Evolutionary conservation across 1,139 yeast genomes (phyloP), one percentile per base, ranked within the genome.

Genomic region (Magnusiomyces suaveolens): DNA sequence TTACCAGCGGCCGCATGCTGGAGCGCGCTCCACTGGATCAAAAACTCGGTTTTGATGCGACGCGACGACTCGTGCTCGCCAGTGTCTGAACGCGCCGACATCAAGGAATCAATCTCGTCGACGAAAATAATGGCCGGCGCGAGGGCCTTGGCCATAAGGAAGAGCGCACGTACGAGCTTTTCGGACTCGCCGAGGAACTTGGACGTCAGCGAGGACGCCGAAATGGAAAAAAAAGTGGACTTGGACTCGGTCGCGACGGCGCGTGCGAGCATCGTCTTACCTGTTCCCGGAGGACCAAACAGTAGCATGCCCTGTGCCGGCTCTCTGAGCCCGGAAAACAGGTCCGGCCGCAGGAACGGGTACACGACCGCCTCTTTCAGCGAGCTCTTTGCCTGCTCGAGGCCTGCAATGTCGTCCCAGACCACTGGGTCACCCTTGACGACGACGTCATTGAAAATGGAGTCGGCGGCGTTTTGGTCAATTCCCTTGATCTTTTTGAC

Each of bases 281-380:
- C 98, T 0, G 98, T 92, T 21, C 98, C 98, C 0, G 98, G 98
- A 0, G 98, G 98, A 0, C 98, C 98, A 73, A 92, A 92, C 38
- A 92, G 72, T 29, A 92, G 73, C 96, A 92, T 90, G 8, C 98
- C 98, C 60, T 96, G 74, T 0, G 96, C 95, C 0, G 98, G 98
- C 68, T 92, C 97, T 61, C 98, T 76, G 56, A 92, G 73, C 0
- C 98, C 98, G 52, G 83, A 79, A 65, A 92, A 92, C 58, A 92
- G 73, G 69, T 92, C 98, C 0, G 98, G 98, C 51, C 97, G 77
- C 60, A 92, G 73, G 67, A 92, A 90, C 36, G 98, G 98, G 68
- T 92, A 90, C 20, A 92, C 97, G 3, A 92, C 98, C 0, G 98
- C 92, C 66, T 92, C 98, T 66, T 92, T 92, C 55, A 92, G 75